Evolutionary conservation across 768 basidiomycete species (phyloP), one percentile per base, ranked within the genome.

Genomic region (Hebeloma cylindrosporum): DNA sequence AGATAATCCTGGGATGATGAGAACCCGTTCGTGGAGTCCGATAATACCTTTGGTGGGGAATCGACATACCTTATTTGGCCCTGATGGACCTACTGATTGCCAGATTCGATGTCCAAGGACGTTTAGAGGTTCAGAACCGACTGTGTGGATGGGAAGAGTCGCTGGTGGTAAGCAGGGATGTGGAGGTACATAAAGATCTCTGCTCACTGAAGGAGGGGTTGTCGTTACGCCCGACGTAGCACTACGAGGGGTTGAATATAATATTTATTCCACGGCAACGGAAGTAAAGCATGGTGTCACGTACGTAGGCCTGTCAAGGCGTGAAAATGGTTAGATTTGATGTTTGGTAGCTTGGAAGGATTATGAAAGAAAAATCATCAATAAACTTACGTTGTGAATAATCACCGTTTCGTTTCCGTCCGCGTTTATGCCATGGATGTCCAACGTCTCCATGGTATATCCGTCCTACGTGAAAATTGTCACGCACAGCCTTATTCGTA

Each of bases 151-250:
- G 6, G 18, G 10, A 36, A 40, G 5, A 2, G 31, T 47, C 10
- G 33, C n/a, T n/a, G n/a, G n/a, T 17, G 16, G 46, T 18, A 14
- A 33, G 27, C 51, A 13, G 14, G 10, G 8, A 9, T 29, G 11
- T 11, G 7, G 17, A 43, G 14, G 7, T 30, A 23, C 8, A 30
- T 20, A 20, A 14, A 33, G 29, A 22, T 36, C 16, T 3, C 18
- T 3, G 7, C 58, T 40, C 52, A 94, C 93, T 73, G 62, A 97
- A 96, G 0, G 90, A 92, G 0, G 91, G 89, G 51, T 95, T 96
- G 50, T 90, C 83, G 9, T 81, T 80, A 31, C 81, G 77, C 3
- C 93, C 94, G 5, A 96, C 89, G 59, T 95, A 97, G 46, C 91
- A 88, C 81, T 90, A 28, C 6, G n/a, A n/a, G n/a, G n/a, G n/a